Percentiles rank a stretch among this genome's conserved stretches.
These are phyloP conservation scores for Pochonia chlamydosporia DNA, from an alignment of 2,329 filamentous ascomycete species.

Conservation along the genomic window DNA sequence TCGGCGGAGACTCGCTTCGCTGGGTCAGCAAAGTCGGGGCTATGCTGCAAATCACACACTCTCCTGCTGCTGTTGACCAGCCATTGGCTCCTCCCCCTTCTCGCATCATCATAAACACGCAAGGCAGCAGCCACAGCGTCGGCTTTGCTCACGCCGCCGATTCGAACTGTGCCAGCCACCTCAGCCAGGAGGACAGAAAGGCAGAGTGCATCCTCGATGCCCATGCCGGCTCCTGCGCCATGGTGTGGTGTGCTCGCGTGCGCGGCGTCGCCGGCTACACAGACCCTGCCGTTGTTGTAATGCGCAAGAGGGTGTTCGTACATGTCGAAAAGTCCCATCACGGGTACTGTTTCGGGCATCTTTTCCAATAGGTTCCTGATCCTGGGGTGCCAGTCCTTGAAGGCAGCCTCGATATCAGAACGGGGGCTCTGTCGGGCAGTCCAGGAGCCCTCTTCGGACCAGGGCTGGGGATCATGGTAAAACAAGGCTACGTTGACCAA, in stretches of 20 bases:
- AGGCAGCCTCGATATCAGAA: background rate
- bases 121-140: too few species aligned
- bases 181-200: background rate
- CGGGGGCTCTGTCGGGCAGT: background rate
- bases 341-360: background rate
- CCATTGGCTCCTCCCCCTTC: too few species aligned
- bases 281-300: background rate
- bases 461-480: background rate
- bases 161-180: too few species aligned
- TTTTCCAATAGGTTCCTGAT: background rate
- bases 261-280: background rate
- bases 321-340: background rate
- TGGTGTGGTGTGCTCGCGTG: background rate
- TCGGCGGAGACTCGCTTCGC: too few species aligned
- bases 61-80: too few species aligned
- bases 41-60: too few species aligned
- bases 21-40: too few species aligned
- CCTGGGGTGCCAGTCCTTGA: background rate
- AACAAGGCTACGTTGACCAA: background rate
- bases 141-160: too few species aligned
- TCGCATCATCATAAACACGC: too few species aligned
- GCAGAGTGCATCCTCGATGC: background rate
- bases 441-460: background rate
- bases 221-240: background rate
- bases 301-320: background rate